Conservation (phyloP, 495 filamentous ascomycete genomes). For the Pyrenopolyporus hunteri region DNA sequence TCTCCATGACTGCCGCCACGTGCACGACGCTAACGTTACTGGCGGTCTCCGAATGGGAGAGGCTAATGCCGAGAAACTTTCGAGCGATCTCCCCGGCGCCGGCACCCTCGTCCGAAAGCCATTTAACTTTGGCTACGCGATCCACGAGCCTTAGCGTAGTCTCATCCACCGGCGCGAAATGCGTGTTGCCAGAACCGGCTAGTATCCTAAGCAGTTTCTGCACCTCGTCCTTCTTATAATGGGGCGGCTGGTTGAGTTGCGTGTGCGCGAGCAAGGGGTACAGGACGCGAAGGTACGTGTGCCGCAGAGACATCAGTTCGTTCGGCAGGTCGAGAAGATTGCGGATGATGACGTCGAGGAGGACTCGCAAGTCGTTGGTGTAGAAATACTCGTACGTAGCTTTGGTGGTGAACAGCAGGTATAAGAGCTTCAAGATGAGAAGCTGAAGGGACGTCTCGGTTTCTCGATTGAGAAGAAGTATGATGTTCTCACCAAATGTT, state of each 20-base stretch:
- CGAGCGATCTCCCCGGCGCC: constrained; percentile 53
- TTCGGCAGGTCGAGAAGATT: constrained; percentile 92
- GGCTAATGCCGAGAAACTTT: constrained; percentile 57
- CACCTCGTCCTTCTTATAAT: constrained; percentile 93
- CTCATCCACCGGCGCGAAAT: constrained; percentile 90
- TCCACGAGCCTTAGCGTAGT: constrained; percentile 85
- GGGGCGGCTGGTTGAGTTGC: constrained; percentile 79
- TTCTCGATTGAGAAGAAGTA: constrained; percentile 93
- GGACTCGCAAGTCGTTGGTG: constrained; percentile 92
- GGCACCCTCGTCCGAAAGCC: constrained; percentile 63
- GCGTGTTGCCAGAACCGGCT: constrained; percentile 63
- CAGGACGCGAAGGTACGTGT: constrained; percentile 97
- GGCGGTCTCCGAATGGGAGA: constrained; percentile 53
- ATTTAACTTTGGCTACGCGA: constrained; percentile 81
- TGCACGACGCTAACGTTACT: constrained; percentile 74
- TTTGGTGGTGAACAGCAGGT: constrained; percentile 89
- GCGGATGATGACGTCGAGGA: constrained; percentile 94
- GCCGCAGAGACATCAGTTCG: constrained; percentile 77
- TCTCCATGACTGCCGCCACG: constrained; percentile 79
- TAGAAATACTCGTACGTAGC: constrained; percentile 98
- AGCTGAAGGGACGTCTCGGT: constrained; percentile 92
- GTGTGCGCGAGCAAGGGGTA: constrained; percentile 90
- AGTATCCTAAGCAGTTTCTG: constrained; percentile 74
- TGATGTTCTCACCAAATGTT: constrained; percentile 98
- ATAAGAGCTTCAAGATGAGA: constrained; percentile 92